Evolutionary conservation across 768 basidiomycete genomes (phyloP).

Genomic region (Boletus rubropictus): DNA sequence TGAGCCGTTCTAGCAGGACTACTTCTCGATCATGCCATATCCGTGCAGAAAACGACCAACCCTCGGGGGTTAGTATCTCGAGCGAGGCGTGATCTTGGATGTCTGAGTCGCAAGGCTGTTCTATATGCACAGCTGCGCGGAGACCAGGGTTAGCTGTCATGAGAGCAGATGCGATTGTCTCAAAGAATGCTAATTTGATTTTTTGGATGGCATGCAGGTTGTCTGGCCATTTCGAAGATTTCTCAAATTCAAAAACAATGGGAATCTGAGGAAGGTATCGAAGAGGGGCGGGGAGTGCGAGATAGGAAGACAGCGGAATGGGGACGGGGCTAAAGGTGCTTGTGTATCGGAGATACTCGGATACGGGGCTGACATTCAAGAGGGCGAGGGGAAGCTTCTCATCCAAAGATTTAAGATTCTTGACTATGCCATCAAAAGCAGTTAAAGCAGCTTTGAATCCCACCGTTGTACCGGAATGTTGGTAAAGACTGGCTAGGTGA

Average conservation of each 20-base stretch:
- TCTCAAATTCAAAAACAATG: slow-evolving; percentile 84
- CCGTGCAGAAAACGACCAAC: slow-evolving; percentile 79
- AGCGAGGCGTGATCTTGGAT: slow-evolving; percentile 66
- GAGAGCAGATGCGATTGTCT: slow-evolving; percentile 65
- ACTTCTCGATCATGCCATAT: slow-evolving; percentile 89
- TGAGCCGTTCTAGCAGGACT: slow-evolving; percentile 65
- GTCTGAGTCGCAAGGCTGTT: slow-evolving; percentile 44
- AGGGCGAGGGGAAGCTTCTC: slow-evolving; percentile 71
- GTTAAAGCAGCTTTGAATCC: slow-evolving; percentile 70
- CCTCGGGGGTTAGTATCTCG: slow-evolving; percentile 73
- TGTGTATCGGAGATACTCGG: slow-evolving; percentile 76
- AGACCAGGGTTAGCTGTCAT: slow-evolving; percentile 48
- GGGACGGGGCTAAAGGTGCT: slow-evolving; percentile 78
- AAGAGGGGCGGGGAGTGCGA: slow-evolving; percentile 51
- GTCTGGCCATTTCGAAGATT: slow-evolving; percentile 91
- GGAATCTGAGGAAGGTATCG: slow-evolving; percentile 67
- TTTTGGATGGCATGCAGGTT: slow-evolving; percentile 89
- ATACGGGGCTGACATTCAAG: slow-evolving; percentile 66
- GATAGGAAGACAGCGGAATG: slow-evolving; percentile 46
- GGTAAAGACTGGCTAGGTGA: slow-evolving; percentile 38
- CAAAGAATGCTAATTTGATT: slow-evolving; percentile 89
- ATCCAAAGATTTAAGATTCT: slow-evolving; percentile 67
- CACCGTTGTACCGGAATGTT: slow-evolving; percentile 31
- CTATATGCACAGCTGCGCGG: slow-evolving; percentile 54
- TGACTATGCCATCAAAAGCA: slow-evolving; percentile 78